Evolutionary conservation across 805 yeast genomes (phyloP).

Genomic region (Pichia paraexigua): DNA sequence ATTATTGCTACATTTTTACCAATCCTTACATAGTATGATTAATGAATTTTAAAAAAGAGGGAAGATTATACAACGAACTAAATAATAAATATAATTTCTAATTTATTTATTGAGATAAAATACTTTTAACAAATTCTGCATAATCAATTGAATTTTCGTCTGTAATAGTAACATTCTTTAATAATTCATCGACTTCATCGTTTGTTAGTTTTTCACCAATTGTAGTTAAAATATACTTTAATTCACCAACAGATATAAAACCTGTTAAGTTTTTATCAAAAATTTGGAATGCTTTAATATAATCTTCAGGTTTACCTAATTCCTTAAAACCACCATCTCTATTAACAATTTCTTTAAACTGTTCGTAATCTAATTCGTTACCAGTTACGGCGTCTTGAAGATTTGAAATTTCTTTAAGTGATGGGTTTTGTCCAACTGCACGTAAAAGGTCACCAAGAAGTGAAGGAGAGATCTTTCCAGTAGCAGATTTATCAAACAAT

Average conservation of each 20-base stretch:
- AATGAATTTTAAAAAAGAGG: neutral
- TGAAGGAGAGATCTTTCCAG: conserved; percentile 79
- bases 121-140: conserved; percentile 88
- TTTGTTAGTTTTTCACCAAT: conserved; percentile 91
- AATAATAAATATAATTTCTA: neutral
- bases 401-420: conserved; percentile 74
- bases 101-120: conserved; percentile 64
- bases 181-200: conserved; percentile 88
- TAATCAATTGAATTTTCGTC: conserved; percentile 93
- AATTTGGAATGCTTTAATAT: conserved; percentile 92
- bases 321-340: conserved; percentile 87
- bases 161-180: conserved; percentile 91
- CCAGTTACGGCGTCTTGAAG: conserved; percentile 32
- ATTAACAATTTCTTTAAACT: conserved; percentile 67
- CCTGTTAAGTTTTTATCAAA: conserved; percentile 96
- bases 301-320: conserved; percentile 85
- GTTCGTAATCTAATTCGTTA: conserved; percentile 59
- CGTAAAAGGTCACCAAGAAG: conserved; percentile 88
- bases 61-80: neutral
- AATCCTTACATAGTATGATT: conserved; percentile 35
- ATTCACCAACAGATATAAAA: conserved; percentile 93
- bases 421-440: conserved; percentile 98
- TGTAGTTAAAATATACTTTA: conserved; percentile 88
- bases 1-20: conserved; percentile 91
- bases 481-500: conserved; percentile 91